Percentiles rank a stretch among this genome's conserved stretches.
phyloP scores from a whole-genome alignment of 805 yeast species.

The Saccharomycopsis javanensis region DNA sequence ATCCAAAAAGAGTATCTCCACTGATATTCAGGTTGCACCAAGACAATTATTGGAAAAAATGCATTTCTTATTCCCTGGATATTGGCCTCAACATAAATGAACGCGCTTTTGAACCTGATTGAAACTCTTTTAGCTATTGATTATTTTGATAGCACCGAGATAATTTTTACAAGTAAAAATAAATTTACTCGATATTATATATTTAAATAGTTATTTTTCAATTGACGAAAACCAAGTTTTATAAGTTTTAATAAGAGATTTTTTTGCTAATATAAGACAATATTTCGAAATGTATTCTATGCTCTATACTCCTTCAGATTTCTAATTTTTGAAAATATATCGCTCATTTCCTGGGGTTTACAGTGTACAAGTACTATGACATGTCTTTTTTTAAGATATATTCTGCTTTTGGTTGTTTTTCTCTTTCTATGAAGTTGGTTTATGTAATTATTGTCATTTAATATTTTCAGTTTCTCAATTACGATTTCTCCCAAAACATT shows the following conservation, averaged over 20 bases:
- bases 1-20: constrained; percentile 75
- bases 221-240: too few relatives aligned
- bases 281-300: too few relatives aligned
- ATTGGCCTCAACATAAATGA: constrained; percentile 47
- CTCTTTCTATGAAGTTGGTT: neutral
- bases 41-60: constrained; percentile 66
- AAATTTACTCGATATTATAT: too few relatives aligned
- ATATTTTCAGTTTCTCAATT: neutral
- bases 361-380: neutral
- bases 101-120: too few relatives aligned
- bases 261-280: too few relatives aligned
- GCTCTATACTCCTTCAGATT: neutral
- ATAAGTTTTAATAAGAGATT: too few relatives aligned
- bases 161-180: too few relatives aligned
- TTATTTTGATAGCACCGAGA: too few relatives aligned
- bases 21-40: constrained; percentile 64
- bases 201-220: too few relatives aligned
- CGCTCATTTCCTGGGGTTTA: neutral
- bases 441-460: neutral
- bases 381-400: neutral
- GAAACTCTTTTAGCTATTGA: too few relatives aligned
- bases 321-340: neutral
- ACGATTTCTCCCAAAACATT: neutral
- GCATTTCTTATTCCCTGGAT: constrained; percentile 84
- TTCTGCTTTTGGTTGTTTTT: neutral